Evolutionary conservation across 148 eudicot species (phyloP).

Genomic region (Polygonum maritimum): DNA sequence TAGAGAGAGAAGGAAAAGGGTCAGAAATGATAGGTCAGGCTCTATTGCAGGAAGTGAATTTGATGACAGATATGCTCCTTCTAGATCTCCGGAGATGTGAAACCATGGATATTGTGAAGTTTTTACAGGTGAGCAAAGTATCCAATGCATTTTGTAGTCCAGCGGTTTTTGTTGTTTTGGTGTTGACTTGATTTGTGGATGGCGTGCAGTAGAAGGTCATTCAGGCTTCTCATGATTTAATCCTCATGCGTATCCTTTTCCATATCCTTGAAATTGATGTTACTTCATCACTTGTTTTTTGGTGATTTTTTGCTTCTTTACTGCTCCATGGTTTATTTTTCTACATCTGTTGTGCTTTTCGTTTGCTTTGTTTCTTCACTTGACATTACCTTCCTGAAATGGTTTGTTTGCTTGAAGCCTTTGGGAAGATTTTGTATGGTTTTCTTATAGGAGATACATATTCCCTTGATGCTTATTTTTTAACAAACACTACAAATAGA

Average conservation of each 20-base stretch:
- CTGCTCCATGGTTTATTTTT: background rate
- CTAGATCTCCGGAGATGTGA: slow-evolving; percentile 31
- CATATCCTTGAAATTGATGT: slow-evolving; percentile 57
- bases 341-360: background rate
- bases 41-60: slow-evolving; percentile 29
- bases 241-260: slow-evolving; percentile 68
- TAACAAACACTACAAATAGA: background rate
- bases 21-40: slow-evolving; percentile 23
- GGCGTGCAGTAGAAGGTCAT: slow-evolving; percentile 55
- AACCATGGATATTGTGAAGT: slow-evolving; percentile 8
- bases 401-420: background rate
- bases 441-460: background rate
- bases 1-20: slow-evolving; percentile 23
- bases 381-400: background rate
- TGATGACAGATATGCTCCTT: slow-evolving; percentile 87
- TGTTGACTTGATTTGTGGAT: slow-evolving; percentile 28
- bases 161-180: slow-evolving; percentile 14
- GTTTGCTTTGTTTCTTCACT: background rate
- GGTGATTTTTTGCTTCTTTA: background rate
- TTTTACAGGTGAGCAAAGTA: slow-evolving; percentile 10
- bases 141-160: background rate
- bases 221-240: slow-evolving; percentile 48
- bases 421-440: background rate
- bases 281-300: slow-evolving; percentile 7
- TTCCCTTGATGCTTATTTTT: background rate